Conservation (phyloP, 371 early-diverging fungal species). For the Blakeslea trispora region DNA sequence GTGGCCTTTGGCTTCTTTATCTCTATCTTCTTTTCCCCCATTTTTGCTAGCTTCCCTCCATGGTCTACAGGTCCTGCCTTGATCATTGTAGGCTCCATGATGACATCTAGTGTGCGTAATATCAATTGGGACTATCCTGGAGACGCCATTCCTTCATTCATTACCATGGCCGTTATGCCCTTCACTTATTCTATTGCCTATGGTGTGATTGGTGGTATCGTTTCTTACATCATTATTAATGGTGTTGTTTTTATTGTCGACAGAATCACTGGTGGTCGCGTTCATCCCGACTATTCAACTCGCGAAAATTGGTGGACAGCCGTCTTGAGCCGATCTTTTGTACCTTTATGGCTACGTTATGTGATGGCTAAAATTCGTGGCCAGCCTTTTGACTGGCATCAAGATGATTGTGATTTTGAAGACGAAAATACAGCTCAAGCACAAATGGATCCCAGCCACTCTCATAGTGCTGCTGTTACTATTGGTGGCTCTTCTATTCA, state of each 20-base stretch:
- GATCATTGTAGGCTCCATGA: constrained; percentile 78
- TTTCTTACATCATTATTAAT: constrained; percentile 65
- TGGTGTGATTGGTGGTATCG: constrained; percentile 70
- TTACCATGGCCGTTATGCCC: constrained; percentile 79
- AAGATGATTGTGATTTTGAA: constrained; percentile 39
- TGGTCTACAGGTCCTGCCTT: constrained; percentile 85
- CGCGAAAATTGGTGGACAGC: constrained; percentile 54
- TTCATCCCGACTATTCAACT: constrained; percentile 47
- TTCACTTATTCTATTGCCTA: constrained; percentile 75
- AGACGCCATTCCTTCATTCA: constrained; percentile 76
- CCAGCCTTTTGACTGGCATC: constrained; percentile 37
- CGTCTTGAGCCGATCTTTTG: constrained; percentile 34
- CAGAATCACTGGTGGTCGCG: constrained; percentile 51
- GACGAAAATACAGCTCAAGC: constrained; percentile 12
- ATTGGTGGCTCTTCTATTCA: constrained; percentile 3
- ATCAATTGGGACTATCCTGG: constrained; percentile 82
- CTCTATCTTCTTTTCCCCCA: constrained; percentile 79
- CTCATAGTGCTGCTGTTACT: constrained; percentile 14
- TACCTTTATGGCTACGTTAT: constrained; percentile 44
- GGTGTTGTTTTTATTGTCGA: constrained; percentile 49
- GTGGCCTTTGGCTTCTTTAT: constrained; percentile 72
- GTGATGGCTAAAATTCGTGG: constrained; percentile 36
- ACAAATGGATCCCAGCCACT: neutral
- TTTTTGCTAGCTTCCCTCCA: constrained; percentile 83
- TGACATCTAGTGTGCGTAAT: constrained; percentile 66